Evolutionary conservation across 257 asterid genomes (phyloP).

Genomic region (Eucommia ulmoides): DNA sequence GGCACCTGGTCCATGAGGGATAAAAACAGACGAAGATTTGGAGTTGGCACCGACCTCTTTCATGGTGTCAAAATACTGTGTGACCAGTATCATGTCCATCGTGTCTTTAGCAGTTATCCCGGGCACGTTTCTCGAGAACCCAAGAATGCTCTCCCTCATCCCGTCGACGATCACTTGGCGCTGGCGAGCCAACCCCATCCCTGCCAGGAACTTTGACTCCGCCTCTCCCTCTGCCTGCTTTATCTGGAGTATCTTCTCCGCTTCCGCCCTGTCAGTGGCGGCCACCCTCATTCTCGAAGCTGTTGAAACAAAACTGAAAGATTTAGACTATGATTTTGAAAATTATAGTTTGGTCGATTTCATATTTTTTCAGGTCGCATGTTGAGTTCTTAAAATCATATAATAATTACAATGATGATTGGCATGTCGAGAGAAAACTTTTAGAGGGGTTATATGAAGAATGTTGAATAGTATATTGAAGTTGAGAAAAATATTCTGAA

Average conservation of each 20-base stretch:
- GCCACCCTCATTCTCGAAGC: conserved; percentile 19
- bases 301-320: background rate
- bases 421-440: no score
- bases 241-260: conserved; percentile 21
- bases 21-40: conserved; percentile 16
- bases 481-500: no score
- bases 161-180: conserved; percentile 22
- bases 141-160: conserved; percentile 14
- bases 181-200: conserved; percentile 25
- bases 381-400: no score
- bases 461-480: no score
- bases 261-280: conserved; percentile 18
- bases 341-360: no score
- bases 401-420: no score
- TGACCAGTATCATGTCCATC: conserved; percentile 22
- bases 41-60: conserved; percentile 19
- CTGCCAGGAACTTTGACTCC: conserved; percentile 14
- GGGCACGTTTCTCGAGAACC: conserved; percentile 12
- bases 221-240: conserved; percentile 25
- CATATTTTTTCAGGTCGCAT: no score
- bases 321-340: no score
- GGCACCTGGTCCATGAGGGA: conserved; percentile 15
- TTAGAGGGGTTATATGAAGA: no score
- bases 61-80: conserved; percentile 22
- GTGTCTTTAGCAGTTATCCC: conserved; percentile 19